phyloP scores from a whole-genome alignment of 106 monocot species.

The Apostasia shenzhenica region DNA sequence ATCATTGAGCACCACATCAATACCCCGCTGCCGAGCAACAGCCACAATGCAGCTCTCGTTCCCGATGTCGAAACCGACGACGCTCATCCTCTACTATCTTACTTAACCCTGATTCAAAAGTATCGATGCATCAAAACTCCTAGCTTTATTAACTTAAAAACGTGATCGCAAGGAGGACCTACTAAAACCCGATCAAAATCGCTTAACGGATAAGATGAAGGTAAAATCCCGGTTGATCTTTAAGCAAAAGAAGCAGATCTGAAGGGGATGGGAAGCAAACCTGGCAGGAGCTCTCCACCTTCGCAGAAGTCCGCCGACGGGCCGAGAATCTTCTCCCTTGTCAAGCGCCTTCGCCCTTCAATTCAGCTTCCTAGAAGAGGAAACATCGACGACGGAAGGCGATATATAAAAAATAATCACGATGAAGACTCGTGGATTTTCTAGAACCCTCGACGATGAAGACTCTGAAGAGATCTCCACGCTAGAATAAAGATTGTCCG shows the following conservation, averaged over 20 bases:
- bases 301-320: neutral
- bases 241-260: neutral
- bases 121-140: neutral
- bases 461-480: neutral
- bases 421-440: constrained; percentile 10
- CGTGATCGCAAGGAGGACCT: too few species aligned
- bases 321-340: neutral
- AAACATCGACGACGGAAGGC: neutral
- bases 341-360: neutral
- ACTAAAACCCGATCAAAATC: too few species aligned
- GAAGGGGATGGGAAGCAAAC: neutral
- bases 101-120: too few species aligned
- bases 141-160: too few species aligned
- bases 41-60: constrained; percentile 83
- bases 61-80: constrained; percentile 84
- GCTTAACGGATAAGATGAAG: too few species aligned
- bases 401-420: neutral
- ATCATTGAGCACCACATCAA: constrained; percentile 84
- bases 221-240: too few species aligned
- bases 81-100: constrained; percentile 48
- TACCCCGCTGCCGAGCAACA: constrained; percentile 81
- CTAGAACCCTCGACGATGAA: constrained; percentile 17
- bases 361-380: neutral
- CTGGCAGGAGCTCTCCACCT: too few species aligned
- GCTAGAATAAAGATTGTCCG: too few species aligned